These are phyloP conservation scores for Plenodomus lindquistii DNA, from an alignment of 2,329 filamentous ascomycete species.

Conservation along the genomic window DNA sequence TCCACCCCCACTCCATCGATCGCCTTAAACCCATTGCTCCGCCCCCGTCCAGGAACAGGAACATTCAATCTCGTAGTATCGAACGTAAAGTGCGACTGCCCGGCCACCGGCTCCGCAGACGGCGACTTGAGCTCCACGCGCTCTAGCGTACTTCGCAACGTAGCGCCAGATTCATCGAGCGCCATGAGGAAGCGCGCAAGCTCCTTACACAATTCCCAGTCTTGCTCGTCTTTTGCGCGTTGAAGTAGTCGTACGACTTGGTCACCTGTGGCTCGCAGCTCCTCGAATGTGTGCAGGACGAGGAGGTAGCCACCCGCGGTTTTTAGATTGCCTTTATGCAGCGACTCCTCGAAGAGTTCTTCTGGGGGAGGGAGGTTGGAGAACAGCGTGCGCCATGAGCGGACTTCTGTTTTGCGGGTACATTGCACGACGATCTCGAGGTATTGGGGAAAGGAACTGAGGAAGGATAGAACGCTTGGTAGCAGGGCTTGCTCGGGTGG, in stretches of 20 bases:
- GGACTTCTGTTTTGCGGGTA: constrained; percentile 93
- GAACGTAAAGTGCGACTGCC: constrained; percentile 38
- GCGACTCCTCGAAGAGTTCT: constrained; percentile 89
- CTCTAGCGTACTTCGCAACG: constrained; percentile 72
- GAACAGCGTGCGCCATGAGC: constrained; percentile 94
- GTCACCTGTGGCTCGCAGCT: constrained; percentile 65
- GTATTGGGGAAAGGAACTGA: constrained; percentile 70
- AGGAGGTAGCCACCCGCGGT: constrained; percentile 97
- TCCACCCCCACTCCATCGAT: constrained; percentile 1
- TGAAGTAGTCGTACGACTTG: constrained; percentile 81
- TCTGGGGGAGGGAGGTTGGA: constrained; percentile 86
- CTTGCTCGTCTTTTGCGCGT: constrained; percentile 78
- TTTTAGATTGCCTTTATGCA: constrained; percentile 83
- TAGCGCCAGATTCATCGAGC: constrained; percentile 83
- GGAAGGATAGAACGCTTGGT: constrained; percentile 57
- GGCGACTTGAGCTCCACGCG: constrained; percentile 45
- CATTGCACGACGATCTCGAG: constrained; percentile 96
- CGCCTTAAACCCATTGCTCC: constrained; percentile 6
- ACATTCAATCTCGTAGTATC: constrained; percentile 34
- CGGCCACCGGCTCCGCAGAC: constrained; percentile 24
- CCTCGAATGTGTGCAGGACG: constrained; percentile 80
- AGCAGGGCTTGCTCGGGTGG: constrained; percentile 54
- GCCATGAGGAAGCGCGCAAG: constrained; percentile 93
- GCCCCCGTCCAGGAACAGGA: constrained; percentile 14
- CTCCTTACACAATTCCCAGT: constrained; percentile 96